Conservation (phyloP, 306 rosid species). For the Citrullus mucosospermus region DNA sequence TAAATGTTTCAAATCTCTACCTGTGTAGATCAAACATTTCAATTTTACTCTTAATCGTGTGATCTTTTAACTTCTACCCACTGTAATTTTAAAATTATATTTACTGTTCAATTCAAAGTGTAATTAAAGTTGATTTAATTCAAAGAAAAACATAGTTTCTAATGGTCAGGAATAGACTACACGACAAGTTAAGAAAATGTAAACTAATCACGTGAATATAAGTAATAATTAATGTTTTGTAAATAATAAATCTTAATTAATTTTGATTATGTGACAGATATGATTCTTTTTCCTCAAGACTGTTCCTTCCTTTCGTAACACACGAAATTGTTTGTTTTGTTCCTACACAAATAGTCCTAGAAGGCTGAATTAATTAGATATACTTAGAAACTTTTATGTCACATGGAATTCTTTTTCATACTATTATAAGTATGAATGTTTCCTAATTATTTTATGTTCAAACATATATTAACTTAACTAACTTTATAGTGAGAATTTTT, state of each 20-base stretch:
- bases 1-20: no score
- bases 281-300: neutral
- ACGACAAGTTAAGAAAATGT: neutral
- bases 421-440: neutral
- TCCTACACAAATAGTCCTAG: neutral
- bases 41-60: neutral
- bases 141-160: neutral
- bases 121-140: neutral
- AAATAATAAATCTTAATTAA: neutral
- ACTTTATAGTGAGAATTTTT: neutral
- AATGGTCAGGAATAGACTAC: neutral
- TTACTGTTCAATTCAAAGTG: neutral
- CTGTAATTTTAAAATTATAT: neutral
- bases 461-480: neutral
- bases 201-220: neutral
- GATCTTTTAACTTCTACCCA: neutral
- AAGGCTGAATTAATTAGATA: neutral
- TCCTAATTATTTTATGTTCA: neutral
- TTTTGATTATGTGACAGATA: neutral
- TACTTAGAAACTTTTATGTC: neutral
- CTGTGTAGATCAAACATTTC: no score
- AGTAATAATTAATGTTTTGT: neutral
- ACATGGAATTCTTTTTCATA: neutral
- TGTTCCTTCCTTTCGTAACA: neutral
- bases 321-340: neutral